Conservation (phyloP, 2,329 filamentous ascomycete species). For the Trichoderma simmonsii region DNA sequence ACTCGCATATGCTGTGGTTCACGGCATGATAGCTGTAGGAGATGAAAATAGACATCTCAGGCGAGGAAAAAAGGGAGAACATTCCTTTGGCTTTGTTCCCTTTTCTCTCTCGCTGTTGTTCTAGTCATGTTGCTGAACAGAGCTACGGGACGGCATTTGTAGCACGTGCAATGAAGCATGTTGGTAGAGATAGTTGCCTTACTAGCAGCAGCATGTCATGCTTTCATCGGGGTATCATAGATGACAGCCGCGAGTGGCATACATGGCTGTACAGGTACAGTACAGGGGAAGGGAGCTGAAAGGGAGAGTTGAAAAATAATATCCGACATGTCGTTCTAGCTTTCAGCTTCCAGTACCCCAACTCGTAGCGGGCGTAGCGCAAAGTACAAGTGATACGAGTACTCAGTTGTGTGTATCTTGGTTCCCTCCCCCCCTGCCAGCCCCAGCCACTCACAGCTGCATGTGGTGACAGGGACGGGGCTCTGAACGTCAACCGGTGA, state of each 20-base stretch:
- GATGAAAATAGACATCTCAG: not conserved
- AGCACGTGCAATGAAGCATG: conserved; percentile 1
- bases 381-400: not conserved
- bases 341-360: not conserved
- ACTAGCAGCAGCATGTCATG: not conserved
- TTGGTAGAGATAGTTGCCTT: not conserved
- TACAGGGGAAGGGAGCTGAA: conserved; percentile 3
- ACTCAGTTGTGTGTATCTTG: not conserved
- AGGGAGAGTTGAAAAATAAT: not conserved
- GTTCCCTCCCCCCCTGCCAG: not conserved
- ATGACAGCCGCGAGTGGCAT: not conserved
- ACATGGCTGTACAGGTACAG: not conserved
- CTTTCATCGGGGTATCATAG: not conserved
- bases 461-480: conserved; percentile 14
- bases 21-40: not conserved
- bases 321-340: conserved; percentile 1
- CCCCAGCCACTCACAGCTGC: not conserved
- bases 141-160: not conserved
- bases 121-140: not conserved
- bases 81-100: not conserved
- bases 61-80: not conserved
- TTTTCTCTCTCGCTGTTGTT: not conserved
- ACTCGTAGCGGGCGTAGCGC: not conserved
- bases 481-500: conserved; percentile 18
- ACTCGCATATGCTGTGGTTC: not conserved